A percentile compares a stretch with the other conserved stretches of the same genome.
phyloP scores from a whole-genome alignment of 2,329 filamentous ascomycete species.

The Penicillium sp. region DNA sequence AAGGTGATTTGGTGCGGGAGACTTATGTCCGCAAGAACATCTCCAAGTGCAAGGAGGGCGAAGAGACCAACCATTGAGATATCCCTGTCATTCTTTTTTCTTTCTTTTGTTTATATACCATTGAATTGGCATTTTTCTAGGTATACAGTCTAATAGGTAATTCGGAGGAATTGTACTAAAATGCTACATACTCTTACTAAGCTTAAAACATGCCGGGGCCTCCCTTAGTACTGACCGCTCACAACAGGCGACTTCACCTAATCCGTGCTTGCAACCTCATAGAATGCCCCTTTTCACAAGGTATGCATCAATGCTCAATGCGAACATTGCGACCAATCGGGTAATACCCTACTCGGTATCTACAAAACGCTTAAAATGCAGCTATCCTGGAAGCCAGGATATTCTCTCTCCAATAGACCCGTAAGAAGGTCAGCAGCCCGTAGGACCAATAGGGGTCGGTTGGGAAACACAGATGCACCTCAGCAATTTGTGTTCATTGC shows the following conservation, averaged over 20 bases:
- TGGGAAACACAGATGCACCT: not conserved
- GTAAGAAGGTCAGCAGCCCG: not conserved
- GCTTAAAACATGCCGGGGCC: too few species aligned
- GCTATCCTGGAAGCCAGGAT: not conserved
- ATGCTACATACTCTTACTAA: not conserved
- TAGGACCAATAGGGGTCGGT: not conserved
- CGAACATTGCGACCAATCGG: not conserved
- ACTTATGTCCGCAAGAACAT: slow-evolving; percentile 55
- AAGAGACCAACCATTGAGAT: slow-evolving; percentile 4
- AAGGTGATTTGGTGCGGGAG: slow-evolving; percentile 68
- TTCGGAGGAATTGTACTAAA: not conserved
- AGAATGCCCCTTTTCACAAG: not conserved
- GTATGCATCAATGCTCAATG: not conserved
- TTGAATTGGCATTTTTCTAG: not conserved
- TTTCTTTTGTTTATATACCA: not conserved
- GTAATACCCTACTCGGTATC: not conserved
- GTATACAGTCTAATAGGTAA: slow-evolving; percentile 3
- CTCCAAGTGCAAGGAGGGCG: slow-evolving; percentile 30
- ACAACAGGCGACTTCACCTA: too few species aligned
- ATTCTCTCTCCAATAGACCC: not conserved
- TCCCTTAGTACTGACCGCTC: too few species aligned
- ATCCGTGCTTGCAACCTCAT: not conserved
- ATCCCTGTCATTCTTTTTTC: not conserved
- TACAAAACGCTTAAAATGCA: not conserved
- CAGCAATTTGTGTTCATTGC: not conserved